Evolutionary conservation across 1,284 basidiomycete species (phyloP), one percentile per base, ranked within the genome.

Genomic region (Schizophyllum amplum): DNA sequence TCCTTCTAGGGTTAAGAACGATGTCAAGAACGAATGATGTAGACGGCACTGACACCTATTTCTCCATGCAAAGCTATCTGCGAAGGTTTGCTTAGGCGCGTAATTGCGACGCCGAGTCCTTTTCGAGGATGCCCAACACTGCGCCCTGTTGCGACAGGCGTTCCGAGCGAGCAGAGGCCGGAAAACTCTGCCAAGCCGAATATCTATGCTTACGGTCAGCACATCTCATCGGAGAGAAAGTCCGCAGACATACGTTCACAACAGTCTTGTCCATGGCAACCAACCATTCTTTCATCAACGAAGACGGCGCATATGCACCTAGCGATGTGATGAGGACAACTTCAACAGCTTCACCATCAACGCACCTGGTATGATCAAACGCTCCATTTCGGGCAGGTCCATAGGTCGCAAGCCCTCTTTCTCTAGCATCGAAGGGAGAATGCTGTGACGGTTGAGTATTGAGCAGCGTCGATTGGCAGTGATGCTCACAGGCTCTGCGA

Each of bases 61-160:
- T 59, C 50, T n/a, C 57, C 55, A 48, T 55, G 57, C 20, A 59
- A 46, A 9, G 51, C 42, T 13, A 33, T 4, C 23, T n/a, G 47
- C 13, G 33, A 48, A 53, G 55, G 25, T 4, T 47, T 47, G 7
- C 50, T 17, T 42, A 13, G 33, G 13, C 33, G 33, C 17, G 33
- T 42, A 42, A 42, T 9, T 17, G 17, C 33, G 17, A 17, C 33
- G 33, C 11, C 33, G 33, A 42, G 33, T 13, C 33, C 33, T 17
- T 42, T 17, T 17, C 33, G 11, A 13, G 33, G 33, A 42, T 42
- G 33, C 11, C 33, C 33, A 42, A 42, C 17, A 42, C 17, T 17
- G 17, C 33, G 33, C 11, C 13, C 17, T 17, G 13, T 17, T 42
- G 33, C 33, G 13, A 42, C 33, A 13, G 33, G 13, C 17, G 11